Base-by-base conservation (phyloP, 2,329 filamentous ascomycete species). In the Aspergillus eucalypticola region DNA sequence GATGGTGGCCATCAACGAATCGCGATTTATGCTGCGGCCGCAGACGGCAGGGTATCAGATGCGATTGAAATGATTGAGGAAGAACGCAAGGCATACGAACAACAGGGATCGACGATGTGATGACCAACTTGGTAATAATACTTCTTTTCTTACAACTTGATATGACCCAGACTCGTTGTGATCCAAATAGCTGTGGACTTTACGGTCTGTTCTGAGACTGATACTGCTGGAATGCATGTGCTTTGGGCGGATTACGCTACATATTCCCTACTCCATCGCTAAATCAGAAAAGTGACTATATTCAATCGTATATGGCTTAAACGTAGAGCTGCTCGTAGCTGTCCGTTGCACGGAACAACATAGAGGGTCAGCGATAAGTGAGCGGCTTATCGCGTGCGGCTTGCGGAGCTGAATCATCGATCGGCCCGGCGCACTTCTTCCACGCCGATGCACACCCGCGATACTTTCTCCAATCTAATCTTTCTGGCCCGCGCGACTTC, bases 1-100 rank as follows among this genome's bases (percentile, higher is more conserved):
- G 68, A 74, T 21, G 74, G 76, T 21, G 77, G 77, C 46, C 65
- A 61, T 27, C 66, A 75, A 29, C 71, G 80, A 44, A 70, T 82
- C 58, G 68, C 69, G 32, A 70, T 81, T 8, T 82, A 80, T 71
- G 80, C 80, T 13, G 74, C 75, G 25, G 79, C 78, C 25, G 75
- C 77, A 13, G 71, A 77, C 21, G 78, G 79, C 15, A 73, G 72
- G 54, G 66, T 82, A 21, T 67, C 68, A 25, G 77, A 80, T 55
- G 80, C 80, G 2, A 81, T 82, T 64, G 79, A 81, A 50, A 80
- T 82, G 75, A 81, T 82, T 63, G 79, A 81, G 60, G 80, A 82
- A 60, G 80, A 82, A 60, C 73, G 77, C 46, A 76, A 74, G 58
- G 77, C 69, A 3, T 80, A 79, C 66, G 71, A 73, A 35, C 67